Evolutionary conservation across 2,329 filamentous ascomycete genomes (phyloP).

Genomic region (Eutypa lata): DNA sequence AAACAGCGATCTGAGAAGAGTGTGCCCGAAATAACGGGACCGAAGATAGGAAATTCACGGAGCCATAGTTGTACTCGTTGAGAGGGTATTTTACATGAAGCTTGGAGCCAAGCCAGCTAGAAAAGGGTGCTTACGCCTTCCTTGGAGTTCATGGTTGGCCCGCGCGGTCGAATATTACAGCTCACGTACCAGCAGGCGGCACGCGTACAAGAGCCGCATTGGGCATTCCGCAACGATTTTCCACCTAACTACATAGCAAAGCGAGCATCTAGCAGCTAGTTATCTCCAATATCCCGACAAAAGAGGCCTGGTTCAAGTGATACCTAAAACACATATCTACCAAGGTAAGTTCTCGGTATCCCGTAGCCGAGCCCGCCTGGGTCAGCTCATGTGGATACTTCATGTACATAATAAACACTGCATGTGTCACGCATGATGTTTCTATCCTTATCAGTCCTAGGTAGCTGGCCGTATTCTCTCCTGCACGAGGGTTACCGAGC

Average conservation of each 20-base stretch:
- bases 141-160: background rate
- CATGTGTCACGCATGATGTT: no score
- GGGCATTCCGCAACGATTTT: background rate
- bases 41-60: background rate
- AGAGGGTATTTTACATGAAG: background rate
- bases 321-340: no score
- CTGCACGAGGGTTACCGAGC: no score
- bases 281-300: no score
- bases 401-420: no score
- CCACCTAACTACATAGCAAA: background rate
- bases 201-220: background rate
- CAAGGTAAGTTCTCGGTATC: background rate
- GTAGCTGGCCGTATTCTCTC: no score
- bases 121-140: background rate
- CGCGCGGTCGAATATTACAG: background rate
- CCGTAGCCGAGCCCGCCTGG: no score
- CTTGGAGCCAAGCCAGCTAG: background rate
- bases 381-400: no score
- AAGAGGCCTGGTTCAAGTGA: no score
- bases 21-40: background rate
- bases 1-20: background rate
- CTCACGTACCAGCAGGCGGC: background rate
- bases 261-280: background rate
- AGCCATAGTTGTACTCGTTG: background rate
- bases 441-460: no score